Evolutionary conservation across 1,284 basidiomycete genomes (phyloP), one percentile per base, ranked within the genome.

Genomic region (Ceraceosorus guamensis): DNA sequence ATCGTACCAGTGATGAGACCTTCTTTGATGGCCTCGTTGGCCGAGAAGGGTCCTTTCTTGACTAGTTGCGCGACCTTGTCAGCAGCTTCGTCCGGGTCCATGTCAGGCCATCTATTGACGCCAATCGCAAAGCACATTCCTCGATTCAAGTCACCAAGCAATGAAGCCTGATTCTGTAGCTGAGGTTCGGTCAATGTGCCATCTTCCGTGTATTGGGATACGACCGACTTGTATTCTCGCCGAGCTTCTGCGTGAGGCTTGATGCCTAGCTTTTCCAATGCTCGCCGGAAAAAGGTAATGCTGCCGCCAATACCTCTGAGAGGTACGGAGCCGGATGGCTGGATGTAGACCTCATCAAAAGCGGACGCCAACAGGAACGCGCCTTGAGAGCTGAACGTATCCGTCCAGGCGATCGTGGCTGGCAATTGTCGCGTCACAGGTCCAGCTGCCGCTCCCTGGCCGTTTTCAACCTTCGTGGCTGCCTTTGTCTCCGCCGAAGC

Each of bases 321-420:
- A 2, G 78, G 78, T 2, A 79, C 66, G 18, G 70, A 67, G 46
- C 78, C 78, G 0, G 69, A 70, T 10, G 77, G 78, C 59, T 79
- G 78, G 45, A 75, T 66, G 62, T 79, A 79, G 30, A 79, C 64
- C 66, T 78, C 73, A 52, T 79, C 77, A 55, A 79, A 79, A 0
- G 71, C 73, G 41, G 66, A 66, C 10, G 77, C 77, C 5, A 79
- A 63, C 10, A 78, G 52, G 58, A 72, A 79, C 46, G 75, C 68
- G n/a, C 70, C 75, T 54, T 79, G 78, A 46, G 65, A 70, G 44
- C 64, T 56, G 50, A 79, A 79, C 1, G 74, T 73, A 47, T 79
- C 78, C 2, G 76, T 69, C 71, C 77, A 79, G 1, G 78, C 78
- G 11, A 79, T 68, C 3, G 75, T 76, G 0, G 73, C 18, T 6